Conservation (phyloP, 768 basidiomycete species). For the Vararia minispora region DNA sequence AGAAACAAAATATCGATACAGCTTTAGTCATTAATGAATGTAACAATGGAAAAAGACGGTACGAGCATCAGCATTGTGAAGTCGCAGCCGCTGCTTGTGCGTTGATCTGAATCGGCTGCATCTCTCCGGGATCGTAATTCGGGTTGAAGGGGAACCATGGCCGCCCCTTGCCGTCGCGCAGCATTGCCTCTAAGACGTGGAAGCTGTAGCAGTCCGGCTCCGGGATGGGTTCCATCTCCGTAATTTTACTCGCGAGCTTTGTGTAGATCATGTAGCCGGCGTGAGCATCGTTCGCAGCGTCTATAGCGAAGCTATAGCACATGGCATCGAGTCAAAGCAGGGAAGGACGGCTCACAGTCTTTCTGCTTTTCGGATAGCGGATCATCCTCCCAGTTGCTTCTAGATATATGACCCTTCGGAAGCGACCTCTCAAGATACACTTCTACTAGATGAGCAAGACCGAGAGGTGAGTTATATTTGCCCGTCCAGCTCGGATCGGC, state of each 20-base stretch:
- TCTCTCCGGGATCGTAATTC: conserved; percentile 61
- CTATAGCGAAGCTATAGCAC: conserved; percentile 23
- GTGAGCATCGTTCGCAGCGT: conserved; percentile 66
- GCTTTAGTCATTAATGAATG: no score
- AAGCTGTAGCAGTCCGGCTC: conserved; percentile 42
- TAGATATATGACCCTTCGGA: conserved; percentile 46
- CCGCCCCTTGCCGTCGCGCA: conserved; percentile 25
- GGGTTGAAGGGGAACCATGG: conserved; percentile 53
- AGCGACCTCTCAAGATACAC: conserved; percentile 42
- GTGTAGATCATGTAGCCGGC: conserved; percentile 46
- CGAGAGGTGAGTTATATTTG: conserved; percentile 45
- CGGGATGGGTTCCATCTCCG: conserved; percentile 24
- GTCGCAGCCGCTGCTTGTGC: conserved; percentile 6
- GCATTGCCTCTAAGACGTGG: conserved; percentile 34
- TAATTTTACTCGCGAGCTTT: conserved; percentile 33
- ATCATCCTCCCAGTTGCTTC: conserved; percentile 58
- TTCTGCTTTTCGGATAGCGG: conserved; percentile 37
- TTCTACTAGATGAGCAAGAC: conserved; percentile 55
- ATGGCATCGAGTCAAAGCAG: conserved; percentile 1
- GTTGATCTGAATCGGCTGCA: no score
- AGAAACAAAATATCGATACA: no score
- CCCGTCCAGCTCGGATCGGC: conserved; percentile 69
- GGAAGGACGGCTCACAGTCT: conserved; percentile 40
- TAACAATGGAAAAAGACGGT: no score
- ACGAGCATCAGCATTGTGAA: conserved; percentile 4